Evolutionary conservation across 2,329 filamentous ascomycete genomes (phyloP), one percentile per base, ranked within the genome.

Genomic region (Dothidotthia symphoricarpi): DNA sequence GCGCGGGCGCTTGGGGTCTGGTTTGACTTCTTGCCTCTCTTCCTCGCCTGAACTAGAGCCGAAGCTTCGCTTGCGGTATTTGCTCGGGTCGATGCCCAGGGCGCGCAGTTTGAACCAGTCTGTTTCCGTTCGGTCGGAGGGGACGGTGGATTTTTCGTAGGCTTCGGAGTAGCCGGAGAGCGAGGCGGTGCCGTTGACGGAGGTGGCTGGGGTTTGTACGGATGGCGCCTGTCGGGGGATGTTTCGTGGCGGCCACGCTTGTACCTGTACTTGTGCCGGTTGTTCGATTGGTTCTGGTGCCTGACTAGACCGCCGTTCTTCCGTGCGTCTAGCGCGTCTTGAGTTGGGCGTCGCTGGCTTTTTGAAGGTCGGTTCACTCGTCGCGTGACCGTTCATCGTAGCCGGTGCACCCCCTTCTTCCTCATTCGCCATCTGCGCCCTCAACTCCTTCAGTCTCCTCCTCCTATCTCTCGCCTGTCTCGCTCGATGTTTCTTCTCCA

Each of bases 71-170:
- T 64, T 67, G 17, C 55, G 57, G 29, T 53, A 42, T 31, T 51
- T 59, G 42, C 44, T 58, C 9, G 59, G 59, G 39, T 73, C 67
- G 30, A 76, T 58, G 7, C 75, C 75, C 49, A 71, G 58, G 1
- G 74, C 73, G 36, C 73, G 72, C 19, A 77, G 61, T 28, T 67
- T 61, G 61, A 77, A 78, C 55, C 75, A 78, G 34, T 72, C 71
- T 0, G 72, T 71, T 17, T 69, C 64, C 0, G 74, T 76, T 3
- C 68, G 69, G 51, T 73, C 70, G 27, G 67, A 53, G 25, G 57
- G 54, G 17, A 54, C 47, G 24, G 47, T 55, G 3, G 48, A 47
- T 15, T 51, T 53, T 7, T 51, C 41, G 31, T 62, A 61, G 4
- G 53, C 36, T 14, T 54, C 39, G 7, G 59, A 62, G 28, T 61